A percentile compares a stretch with the other conserved stretches of the same genome.
phyloP scores from a whole-genome alignment of 164 flowering plant species.

The Paratinospora sagittata region DNA sequence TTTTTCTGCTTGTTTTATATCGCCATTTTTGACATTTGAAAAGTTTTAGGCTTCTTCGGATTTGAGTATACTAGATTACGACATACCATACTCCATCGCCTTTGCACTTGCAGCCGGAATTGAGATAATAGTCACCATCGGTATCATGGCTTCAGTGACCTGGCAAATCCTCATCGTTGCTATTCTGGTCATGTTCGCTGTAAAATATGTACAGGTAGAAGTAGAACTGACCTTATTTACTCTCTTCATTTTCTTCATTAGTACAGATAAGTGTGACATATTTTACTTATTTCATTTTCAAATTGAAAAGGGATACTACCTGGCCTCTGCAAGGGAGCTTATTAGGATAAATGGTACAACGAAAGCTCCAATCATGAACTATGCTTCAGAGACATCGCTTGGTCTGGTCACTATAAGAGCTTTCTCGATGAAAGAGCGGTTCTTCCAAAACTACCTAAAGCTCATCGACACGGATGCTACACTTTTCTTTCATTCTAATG shows the following conservation, averaged over 20 bases:
- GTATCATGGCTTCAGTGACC: constrained; percentile 68
- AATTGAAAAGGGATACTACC: constrained; percentile 47
- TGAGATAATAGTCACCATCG: constrained; percentile 38
- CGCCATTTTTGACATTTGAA: not conserved
- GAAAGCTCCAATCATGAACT: constrained; percentile 82
- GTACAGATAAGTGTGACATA: no score
- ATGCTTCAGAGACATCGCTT: constrained; percentile 70
- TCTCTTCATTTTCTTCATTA: not conserved
- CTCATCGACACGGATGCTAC: constrained; percentile 67
- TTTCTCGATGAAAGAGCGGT: constrained; percentile 44
- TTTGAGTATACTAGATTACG: constrained; percentile 62
- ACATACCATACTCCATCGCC: constrained; percentile 51
- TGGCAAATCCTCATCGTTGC: constrained; percentile 86
- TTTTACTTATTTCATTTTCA: not conserved
- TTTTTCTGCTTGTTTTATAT: not conserved
- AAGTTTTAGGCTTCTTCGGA: constrained; percentile 77
- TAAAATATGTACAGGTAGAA: constrained; percentile 62
- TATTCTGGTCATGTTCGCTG: constrained; percentile 32
- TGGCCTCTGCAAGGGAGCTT: constrained; percentile 66
- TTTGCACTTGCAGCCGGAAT: constrained; percentile 32
- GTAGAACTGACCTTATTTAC: not conserved
- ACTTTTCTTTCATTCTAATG: constrained; percentile 66
- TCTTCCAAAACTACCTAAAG: constrained; percentile 46
- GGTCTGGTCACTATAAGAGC: constrained; percentile 80
- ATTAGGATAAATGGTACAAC: constrained; percentile 83